Evolutionary conservation across 2,329 filamentous ascomycete genomes (phyloP).

Genomic region (Mariannaea elegans): DNA sequence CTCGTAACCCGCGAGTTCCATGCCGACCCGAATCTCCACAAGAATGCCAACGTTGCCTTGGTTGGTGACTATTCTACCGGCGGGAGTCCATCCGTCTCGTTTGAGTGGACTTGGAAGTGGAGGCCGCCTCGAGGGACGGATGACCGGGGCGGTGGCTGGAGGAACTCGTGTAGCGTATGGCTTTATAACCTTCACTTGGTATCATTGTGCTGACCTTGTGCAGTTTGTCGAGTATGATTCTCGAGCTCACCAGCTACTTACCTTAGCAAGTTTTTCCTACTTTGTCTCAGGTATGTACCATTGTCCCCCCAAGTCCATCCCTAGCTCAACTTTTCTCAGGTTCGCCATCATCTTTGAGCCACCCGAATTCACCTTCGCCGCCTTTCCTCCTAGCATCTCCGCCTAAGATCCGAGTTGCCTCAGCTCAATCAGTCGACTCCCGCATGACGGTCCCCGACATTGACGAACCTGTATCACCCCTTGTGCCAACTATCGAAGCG

Average conservation of each 20-base stretch:
- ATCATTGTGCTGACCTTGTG: slow-evolving; percentile 35
- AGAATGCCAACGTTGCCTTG: slow-evolving; percentile 93
- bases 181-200: background rate
- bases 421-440: slow-evolving; percentile 85
- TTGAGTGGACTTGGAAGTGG: slow-evolving; percentile 98
- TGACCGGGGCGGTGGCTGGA: slow-evolving; percentile 91
- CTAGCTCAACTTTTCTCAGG: slow-evolving; percentile 48
- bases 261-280: slow-evolving; percentile 91
- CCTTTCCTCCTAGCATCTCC: slow-evolving; percentile 78
- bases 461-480: slow-evolving; percentile 67
- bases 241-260: slow-evolving; percentile 86
- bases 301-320: slow-evolving; percentile 1
- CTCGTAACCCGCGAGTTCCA: slow-evolving; percentile 95
- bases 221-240: slow-evolving; percentile 98
- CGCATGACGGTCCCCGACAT: slow-evolving; percentile 77
- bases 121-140: slow-evolving; percentile 84
- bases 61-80: slow-evolving; percentile 91
- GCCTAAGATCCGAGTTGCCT: slow-evolving; percentile 83
- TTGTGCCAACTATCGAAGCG: slow-evolving; percentile 50
- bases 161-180: slow-evolving; percentile 88
- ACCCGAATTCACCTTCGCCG: slow-evolving; percentile 74
- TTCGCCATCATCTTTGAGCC: slow-evolving; percentile 54
- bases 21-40: slow-evolving; percentile 95
- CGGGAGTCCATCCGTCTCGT: slow-evolving; percentile 84
- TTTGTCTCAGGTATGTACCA: slow-evolving; percentile 79